phyloP scores from a whole-genome alignment of 2,329 filamentous ascomycete species.

The Pyricularia sp. region DNA sequence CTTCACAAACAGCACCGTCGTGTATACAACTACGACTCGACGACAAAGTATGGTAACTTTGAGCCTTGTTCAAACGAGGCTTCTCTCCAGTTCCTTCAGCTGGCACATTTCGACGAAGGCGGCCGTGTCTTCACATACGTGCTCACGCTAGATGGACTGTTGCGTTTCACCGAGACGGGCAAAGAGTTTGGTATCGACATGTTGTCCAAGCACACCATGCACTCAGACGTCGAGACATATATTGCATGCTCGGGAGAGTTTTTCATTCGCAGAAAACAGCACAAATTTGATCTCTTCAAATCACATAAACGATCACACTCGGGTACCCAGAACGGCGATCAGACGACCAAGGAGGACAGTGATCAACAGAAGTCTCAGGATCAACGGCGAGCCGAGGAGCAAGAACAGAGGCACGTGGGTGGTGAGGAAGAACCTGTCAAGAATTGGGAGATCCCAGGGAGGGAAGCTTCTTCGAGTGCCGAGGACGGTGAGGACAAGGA shows the following conservation, averaged over 20 bases:
- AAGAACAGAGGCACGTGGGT: slow-evolving; percentile 12
- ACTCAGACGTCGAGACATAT: slow-evolving; percentile 84
- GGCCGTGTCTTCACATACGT: slow-evolving; percentile 88
- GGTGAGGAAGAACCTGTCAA: not conserved
- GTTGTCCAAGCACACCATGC: slow-evolving; percentile 93
- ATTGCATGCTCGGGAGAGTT: slow-evolving; percentile 92
- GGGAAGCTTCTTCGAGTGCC: not conserved
- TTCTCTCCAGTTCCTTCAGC: slow-evolving; percentile 70
- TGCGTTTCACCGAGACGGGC: slow-evolving; percentile 90
- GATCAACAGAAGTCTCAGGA: not conserved
- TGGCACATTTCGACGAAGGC: slow-evolving; percentile 79
- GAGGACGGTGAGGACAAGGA: not conserved
- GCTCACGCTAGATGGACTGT: slow-evolving; percentile 73
- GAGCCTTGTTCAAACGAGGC: slow-evolving; percentile 59
- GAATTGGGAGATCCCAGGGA: not conserved
- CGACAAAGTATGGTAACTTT: slow-evolving; percentile 65
- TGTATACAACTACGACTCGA: slow-evolving; percentile 79
- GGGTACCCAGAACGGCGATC: not conserved
- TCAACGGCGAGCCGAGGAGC: not conserved
- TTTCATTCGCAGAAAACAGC: slow-evolving; percentile 53
- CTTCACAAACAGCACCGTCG: slow-evolving; percentile 84
- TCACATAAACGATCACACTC: not conserved
- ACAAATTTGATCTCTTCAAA: not conserved
- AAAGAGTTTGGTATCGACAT: slow-evolving; percentile 93
- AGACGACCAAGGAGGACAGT: not conserved